Evolutionary conservation across 2,329 filamentous ascomycete species (phyloP), one percentile per base, ranked within the genome.

Genomic region (Chalara sp.): DNA sequence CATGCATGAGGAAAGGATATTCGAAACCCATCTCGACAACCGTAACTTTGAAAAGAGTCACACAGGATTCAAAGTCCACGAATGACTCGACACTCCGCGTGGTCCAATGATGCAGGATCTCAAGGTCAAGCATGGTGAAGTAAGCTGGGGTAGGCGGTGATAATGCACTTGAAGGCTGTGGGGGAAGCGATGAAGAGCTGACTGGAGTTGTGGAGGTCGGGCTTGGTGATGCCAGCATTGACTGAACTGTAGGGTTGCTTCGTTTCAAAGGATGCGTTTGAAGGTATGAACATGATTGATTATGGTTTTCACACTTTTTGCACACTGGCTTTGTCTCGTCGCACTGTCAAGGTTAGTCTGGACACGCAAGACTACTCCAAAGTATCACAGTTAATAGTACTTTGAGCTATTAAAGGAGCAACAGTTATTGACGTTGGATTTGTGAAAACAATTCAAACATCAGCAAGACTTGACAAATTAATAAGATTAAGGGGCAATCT

Each of bases 21-120:
- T 57, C 45, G 21, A 64, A 59, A 21, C 58, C 58, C 30, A 58
- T 7, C 46, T 60, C 45, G 32, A 63, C 53, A 40, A 64, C 52
- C 12, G 51, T 53, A 10, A 59, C 56, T n/a, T 60, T 53, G 37
- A 60, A 61, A 6, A 63, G 42, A 32, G 56, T 46, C n/a, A 49
- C 32, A 4, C 46, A 44, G 7, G 46, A 48, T 6, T 46, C 7
- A 29, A 49, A 52, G 28, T 60, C 57, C n/a, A 56, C 21, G 29
- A 58, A 63, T 46, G 46, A 61, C 42, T 47, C 31, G 30, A 31
- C 55, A 45, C 68, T 66, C 5, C 68, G 70, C 8, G 63, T 70
- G 30, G 72, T 65, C 56, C 72, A 74, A 45, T 70, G 60, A 52
- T 76, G 69, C 42, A 70, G 63, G 28, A 75, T 56, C 50, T 74